Conservation (phyloP, 441 rosid genomes). For the Erysimum cheiri region DNA sequence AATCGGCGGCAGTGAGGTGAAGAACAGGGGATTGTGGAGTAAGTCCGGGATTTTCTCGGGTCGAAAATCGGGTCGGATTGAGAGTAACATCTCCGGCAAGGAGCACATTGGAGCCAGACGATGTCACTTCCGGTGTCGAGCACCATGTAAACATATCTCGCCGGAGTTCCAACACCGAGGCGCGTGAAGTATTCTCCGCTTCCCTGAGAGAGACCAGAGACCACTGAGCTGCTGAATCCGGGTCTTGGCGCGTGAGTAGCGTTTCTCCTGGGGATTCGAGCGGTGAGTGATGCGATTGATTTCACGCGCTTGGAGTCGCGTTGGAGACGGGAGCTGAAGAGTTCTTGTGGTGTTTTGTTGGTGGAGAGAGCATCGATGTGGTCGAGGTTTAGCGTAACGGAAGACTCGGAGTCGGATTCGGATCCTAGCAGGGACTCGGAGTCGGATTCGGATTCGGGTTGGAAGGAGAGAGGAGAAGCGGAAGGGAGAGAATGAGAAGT, state of each 20-base stretch:
- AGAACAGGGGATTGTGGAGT: slow-evolving; percentile 58
- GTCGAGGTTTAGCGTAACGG: slow-evolving; percentile 55
- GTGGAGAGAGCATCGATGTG: slow-evolving; percentile 72
- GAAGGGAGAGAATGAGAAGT: slow-evolving; percentile 54
- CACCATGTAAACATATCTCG: slow-evolving; percentile 79
- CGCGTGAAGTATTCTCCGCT: slow-evolving; percentile 97
- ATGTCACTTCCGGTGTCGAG: slow-evolving; percentile 92
- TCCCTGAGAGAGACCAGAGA: slow-evolving; percentile 86
- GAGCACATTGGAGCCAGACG: slow-evolving; percentile 94
- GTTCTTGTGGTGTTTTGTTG: slow-evolving; percentile 55
- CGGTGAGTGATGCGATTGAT: slow-evolving; percentile 48
- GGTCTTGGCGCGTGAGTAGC: slow-evolving; percentile 37
- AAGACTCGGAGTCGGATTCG: slow-evolving; percentile 33
- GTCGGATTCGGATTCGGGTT: slow-evolving; percentile 37
- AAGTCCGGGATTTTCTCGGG: slow-evolving; percentile 75
- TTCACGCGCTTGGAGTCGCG: slow-evolving; percentile 65
- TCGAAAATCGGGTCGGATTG: slow-evolving; percentile 84
- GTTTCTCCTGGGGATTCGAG: slow-evolving; percentile 39
- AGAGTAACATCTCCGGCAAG: slow-evolving; percentile 81
- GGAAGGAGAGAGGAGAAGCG: slow-evolving; percentile 49
- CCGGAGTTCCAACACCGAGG: slow-evolving; percentile 87
- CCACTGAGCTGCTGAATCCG: slow-evolving; percentile 80
- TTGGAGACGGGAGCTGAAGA: slow-evolving; percentile 64
- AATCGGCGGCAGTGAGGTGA: slow-evolving; percentile 71
- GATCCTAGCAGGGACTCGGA: slow-evolving; percentile 16